phyloP scores from a whole-genome alignment of 306 rosid species.

The Ziziphus jujuba region DNA sequence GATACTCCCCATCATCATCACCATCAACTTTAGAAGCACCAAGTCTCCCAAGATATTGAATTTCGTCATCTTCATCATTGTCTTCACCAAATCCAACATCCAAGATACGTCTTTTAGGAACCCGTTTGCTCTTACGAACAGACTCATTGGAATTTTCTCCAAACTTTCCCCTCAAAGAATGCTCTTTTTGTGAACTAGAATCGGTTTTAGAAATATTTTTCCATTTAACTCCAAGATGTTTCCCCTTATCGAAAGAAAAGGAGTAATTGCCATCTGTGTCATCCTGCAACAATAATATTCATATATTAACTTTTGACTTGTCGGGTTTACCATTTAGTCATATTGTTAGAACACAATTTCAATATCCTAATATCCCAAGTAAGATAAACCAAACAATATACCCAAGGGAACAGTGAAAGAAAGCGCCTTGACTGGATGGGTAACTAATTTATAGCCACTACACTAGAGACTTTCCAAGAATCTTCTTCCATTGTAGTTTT shows the following conservation, averaged over 20 bases:
- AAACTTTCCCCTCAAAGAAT: constrained; percentile 16
- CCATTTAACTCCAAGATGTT: constrained; percentile 13
- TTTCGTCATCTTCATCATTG: constrained; percentile 37
- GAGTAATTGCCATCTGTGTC: constrained; percentile 19
- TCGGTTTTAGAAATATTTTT: constrained; percentile 14
- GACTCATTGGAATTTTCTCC: constrained; percentile 22
- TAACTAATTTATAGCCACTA: no score
- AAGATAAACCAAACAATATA: neutral
- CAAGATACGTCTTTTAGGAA: constrained; percentile 32
- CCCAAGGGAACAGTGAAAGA: neutral
- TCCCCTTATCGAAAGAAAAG: constrained; percentile 22
- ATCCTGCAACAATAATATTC: constrained; percentile 26
- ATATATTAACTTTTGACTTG: neutral
- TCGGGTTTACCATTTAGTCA: neutral
- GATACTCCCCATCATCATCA: constrained; percentile 8
- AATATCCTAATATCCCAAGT: neutral
- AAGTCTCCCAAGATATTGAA: constrained; percentile 38
- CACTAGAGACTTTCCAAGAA: neutral
- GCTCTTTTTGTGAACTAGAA: constrained; percentile 15
- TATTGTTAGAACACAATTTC: neutral
- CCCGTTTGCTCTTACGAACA: constrained; percentile 41
- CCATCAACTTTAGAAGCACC: constrained; percentile 26
- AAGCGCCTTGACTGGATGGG: neutral
- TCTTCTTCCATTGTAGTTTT: neutral
- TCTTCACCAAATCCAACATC: constrained; percentile 26